A percentile compares a stretch with the other conserved stretches of the same genome.
Conservation (phyloP, 2,329 filamentous ascomycete genomes). For the Tolypocladium endophyticum region DNA sequence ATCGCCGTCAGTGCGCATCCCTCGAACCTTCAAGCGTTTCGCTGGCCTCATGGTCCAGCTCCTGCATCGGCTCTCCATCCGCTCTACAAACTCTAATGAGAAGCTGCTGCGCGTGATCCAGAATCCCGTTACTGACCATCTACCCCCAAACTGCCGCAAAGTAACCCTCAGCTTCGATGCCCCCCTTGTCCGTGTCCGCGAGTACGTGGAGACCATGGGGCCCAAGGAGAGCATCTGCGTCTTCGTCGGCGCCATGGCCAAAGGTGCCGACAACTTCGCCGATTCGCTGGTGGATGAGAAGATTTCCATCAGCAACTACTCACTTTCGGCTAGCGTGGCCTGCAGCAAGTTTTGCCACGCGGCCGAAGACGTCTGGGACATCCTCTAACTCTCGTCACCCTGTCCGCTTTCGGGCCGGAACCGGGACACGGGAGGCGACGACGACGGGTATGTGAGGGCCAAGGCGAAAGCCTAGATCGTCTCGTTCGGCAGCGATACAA, state of each 20-base stretch:
- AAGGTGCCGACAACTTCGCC: conserved; percentile 90
- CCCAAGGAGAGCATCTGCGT: conserved; percentile 91
- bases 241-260: conserved; percentile 97
- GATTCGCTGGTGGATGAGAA: conserved; percentile 92
- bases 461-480: conserved; percentile 13
- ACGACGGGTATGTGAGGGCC: conserved; percentile 3
- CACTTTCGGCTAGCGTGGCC: conserved; percentile 90
- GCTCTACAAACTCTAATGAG: conserved; percentile 93
- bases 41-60: conserved; percentile 98
- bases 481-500: conserved; percentile 55
- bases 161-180: conserved; percentile 94
- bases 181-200: conserved; percentile 72
- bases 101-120: conserved; percentile 96
- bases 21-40: conserved; percentile 97
- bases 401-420: not conserved
- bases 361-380: conserved; percentile 90
- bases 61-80: conserved; percentile 87
- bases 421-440: not conserved
- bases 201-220: conserved; percentile 73
- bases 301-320: conserved; percentile 97
- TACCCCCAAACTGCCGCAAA: conserved; percentile 95
- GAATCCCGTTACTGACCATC: conserved; percentile 93
- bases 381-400: conserved; percentile 50
- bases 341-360: conserved; percentile 99
- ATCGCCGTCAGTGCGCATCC: conserved; percentile 94